Conservation (phyloP, 805 yeast species). For the Blastobotrys mokoenaii region DNA sequence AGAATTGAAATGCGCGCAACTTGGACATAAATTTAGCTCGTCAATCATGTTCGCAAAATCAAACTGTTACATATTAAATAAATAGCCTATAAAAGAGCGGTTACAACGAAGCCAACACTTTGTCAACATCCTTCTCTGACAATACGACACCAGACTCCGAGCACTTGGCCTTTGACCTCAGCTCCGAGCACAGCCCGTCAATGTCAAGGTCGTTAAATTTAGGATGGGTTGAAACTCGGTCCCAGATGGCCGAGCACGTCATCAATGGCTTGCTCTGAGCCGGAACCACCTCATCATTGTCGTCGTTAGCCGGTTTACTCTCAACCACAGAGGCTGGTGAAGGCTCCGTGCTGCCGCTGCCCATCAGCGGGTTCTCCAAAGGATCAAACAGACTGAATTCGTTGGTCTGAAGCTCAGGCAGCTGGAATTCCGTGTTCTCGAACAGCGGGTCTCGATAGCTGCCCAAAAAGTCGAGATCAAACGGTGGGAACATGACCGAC, state of each 20-base stretch:
- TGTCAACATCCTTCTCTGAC: conserved; percentile 69
- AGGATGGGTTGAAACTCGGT: conserved; percentile 89
- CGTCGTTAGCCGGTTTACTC: background rate
- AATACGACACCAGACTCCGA: conserved; percentile 88
- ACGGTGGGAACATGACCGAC: conserved; percentile 17
- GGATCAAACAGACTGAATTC: conserved; percentile 31
- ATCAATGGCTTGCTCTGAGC: conserved; percentile 29
- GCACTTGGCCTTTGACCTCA: conserved; percentile 90
- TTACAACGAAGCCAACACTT: conserved; percentile 29
- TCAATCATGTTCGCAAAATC: too few species aligned
- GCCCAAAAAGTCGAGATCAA: conserved; percentile 21
- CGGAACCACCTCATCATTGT: conserved; percentile 24
- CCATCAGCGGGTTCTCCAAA: conserved; percentile 21
- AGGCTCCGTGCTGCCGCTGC: background rate
- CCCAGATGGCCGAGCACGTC: conserved; percentile 93
- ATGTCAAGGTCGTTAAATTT: conserved; percentile 88
- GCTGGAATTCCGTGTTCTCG: conserved; percentile 24
- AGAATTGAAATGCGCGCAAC: too few species aligned
- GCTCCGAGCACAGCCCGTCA: conserved; percentile 84
- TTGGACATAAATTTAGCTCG: too few species aligned
- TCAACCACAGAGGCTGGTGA: conserved; percentile 2
- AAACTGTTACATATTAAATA: too few species aligned
- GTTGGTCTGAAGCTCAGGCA: conserved; percentile 27
- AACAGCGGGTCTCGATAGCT: conserved; percentile 24
- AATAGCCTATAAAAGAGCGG: background rate